A percentile compares a stretch with the other conserved stretches of the same genome.
Conservation (phyloP, 139 green algal species). For the Chlamydomonas applanata region DNA sequence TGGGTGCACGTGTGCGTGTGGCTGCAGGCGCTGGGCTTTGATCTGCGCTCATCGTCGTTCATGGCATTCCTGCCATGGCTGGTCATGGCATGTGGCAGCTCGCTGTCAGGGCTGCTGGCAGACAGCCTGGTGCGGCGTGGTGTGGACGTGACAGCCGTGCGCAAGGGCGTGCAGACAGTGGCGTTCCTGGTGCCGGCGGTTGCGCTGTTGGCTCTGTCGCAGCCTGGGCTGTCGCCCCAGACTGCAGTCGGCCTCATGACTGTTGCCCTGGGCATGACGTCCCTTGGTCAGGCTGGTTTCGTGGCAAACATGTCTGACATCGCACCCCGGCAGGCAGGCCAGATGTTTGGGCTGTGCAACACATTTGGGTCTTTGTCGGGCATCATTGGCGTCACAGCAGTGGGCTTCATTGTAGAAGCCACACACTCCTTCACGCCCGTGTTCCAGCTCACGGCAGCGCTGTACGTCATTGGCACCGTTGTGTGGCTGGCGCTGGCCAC, state of each 20-base stretch:
- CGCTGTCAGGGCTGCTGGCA: slow-evolving; percentile 64
- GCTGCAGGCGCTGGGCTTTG: slow-evolving; percentile 65
- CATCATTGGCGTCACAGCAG: slow-evolving; percentile 68
- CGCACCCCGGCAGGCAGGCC: slow-evolving; percentile 69
- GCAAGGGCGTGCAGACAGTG: slow-evolving; percentile 69
- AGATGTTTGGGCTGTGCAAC: slow-evolving; percentile 89
- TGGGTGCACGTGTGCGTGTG: too few species aligned
- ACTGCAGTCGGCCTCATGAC: slow-evolving; percentile 50
- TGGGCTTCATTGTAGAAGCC: slow-evolving; percentile 72
- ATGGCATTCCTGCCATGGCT: slow-evolving; percentile 87
- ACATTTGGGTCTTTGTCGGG: slow-evolving; percentile 82
- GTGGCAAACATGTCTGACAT: slow-evolving; percentile 89
- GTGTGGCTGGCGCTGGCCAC: slow-evolving; percentile 66
- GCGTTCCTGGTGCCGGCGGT: slow-evolving; percentile 78
- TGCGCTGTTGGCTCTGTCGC: slow-evolving; percentile 58
- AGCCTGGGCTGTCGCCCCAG: slow-evolving; percentile 32
- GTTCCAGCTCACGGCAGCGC: slow-evolving; percentile 72
- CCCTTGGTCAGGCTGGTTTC: slow-evolving; percentile 78
- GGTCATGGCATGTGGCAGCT: slow-evolving; percentile 76
- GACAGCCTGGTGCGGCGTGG: slow-evolving; percentile 62
- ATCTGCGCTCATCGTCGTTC: slow-evolving; percentile 66
- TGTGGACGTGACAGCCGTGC: slow-evolving; percentile 48
- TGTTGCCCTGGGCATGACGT: slow-evolving; percentile 74
- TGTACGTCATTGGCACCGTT: slow-evolving; percentile 72
- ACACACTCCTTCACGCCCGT: slow-evolving; percentile 72